Evolutionary conservation across 768 basidiomycete genomes (phyloP).

Genomic region (Hemileccinum impolitum): DNA sequence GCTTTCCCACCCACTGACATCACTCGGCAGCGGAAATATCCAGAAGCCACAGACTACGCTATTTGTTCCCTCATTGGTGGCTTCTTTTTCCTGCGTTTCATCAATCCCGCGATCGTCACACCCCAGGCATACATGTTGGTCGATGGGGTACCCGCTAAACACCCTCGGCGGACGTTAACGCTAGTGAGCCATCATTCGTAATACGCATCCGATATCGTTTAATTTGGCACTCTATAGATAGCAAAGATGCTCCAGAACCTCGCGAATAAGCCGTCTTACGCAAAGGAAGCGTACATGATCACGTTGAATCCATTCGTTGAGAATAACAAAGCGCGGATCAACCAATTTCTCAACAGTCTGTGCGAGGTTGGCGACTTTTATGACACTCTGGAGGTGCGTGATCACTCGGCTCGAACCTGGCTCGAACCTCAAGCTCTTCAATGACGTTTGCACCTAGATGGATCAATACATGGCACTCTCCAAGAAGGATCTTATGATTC

Average conservation of each 20-base stretch:
- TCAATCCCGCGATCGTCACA: conserved; percentile 98
- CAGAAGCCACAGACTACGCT: conserved; percentile 96
- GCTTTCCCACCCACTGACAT: conserved; percentile 9
- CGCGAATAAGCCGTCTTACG: conserved; percentile 97
- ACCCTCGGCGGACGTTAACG: conserved; percentile 93
- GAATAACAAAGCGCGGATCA: conserved; percentile 97
- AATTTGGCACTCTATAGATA: conserved; percentile 52
- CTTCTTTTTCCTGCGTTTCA: conserved; percentile 99
- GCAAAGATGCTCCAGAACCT: conserved; percentile 99
- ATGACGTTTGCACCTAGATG: conserved; percentile 56
- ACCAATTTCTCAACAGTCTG: conserved; percentile 92
- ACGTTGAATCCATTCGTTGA: conserved; percentile 98
- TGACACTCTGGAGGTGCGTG: conserved; percentile 88
- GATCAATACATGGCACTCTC: conserved; percentile 99
- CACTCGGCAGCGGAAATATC: conserved; percentile 83
- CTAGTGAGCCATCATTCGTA: conserved; percentile 46
- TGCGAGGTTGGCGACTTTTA: conserved; percentile 99
- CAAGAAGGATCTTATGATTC: conserved; percentile 97
- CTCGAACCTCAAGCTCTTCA: not conserved
- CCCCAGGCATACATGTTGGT: conserved; percentile 99
- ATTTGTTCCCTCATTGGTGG: conserved; percentile 98
- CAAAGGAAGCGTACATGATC: conserved; percentile 99
- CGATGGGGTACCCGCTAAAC: conserved; percentile 95
- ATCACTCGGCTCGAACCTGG: not conserved
- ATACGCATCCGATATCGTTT: not conserved